Evolutionary conservation across 2,329 filamentous ascomycete genomes (phyloP).

Genomic region (Exophiala phaeomuriformis): DNA sequence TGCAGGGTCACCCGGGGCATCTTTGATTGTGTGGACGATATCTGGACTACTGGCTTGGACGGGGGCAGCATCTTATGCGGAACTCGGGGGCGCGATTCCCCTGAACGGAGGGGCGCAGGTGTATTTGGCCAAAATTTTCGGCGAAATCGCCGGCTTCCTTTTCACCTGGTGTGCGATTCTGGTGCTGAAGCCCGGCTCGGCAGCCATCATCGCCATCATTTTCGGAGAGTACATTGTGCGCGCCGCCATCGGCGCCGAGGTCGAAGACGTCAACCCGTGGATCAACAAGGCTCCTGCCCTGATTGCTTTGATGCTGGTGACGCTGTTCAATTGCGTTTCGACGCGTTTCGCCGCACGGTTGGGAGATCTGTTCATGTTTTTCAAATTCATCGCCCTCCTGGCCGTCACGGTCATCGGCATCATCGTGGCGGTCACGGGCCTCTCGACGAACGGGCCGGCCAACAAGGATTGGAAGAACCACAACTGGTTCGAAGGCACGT

Average conservation of each 20-base stretch:
- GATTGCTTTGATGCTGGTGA: constrained; percentile 66
- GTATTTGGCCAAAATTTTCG: constrained; percentile 93
- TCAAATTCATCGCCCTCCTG: constrained; percentile 86
- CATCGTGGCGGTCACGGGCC: constrained; percentile 78
- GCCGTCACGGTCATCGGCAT: constrained; percentile 82
- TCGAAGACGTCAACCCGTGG: constrained; percentile 73
- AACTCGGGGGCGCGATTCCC: constrained; percentile 90
- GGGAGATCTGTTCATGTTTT: constrained; percentile 90
- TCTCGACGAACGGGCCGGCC: constrained; percentile 66
- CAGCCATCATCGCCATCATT: constrained; percentile 93
- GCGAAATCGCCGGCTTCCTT: constrained; percentile 83
- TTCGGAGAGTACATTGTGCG: constrained; percentile 96
- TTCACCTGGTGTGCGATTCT: constrained; percentile 95
- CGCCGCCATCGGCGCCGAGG: constrained; percentile 78
- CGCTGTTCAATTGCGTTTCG: constrained; percentile 80
- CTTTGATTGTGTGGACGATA: constrained; percentile 83
- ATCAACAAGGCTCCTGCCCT: constrained; percentile 84
- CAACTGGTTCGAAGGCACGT: constrained; percentile 84
- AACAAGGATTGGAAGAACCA: constrained; percentile 80
- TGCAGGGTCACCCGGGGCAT: constrained; percentile 82
- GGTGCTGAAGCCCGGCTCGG: constrained; percentile 85
- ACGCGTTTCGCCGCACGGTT: constrained; percentile 80
- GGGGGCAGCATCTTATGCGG: constrained; percentile 87
- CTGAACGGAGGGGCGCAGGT: constrained; percentile 90
- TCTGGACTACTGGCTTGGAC: constrained; percentile 95